Conservation (phyloP, 2,329 filamentous ascomycete genomes). For the Sphaerulina vaccinii region DNA sequence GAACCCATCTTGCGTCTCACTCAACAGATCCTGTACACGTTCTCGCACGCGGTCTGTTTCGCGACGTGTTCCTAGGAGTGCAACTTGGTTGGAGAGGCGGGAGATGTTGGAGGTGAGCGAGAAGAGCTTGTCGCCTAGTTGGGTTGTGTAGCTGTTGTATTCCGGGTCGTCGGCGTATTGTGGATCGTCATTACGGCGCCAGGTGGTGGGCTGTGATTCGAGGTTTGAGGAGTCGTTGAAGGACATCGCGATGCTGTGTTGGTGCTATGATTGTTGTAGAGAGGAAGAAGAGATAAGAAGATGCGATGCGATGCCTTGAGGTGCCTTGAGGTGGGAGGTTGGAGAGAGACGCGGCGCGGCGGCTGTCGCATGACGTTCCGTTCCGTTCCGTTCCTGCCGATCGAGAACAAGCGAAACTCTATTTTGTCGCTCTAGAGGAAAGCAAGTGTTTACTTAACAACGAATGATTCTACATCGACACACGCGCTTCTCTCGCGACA, state of each 20-base stretch:
- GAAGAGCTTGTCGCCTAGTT: slow-evolving; percentile 85
- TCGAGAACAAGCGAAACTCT: not conserved
- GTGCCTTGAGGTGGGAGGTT: no score
- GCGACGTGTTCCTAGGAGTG: slow-evolving; percentile 80
- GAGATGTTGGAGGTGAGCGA: slow-evolving; percentile 84
- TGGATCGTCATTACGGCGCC: slow-evolving; percentile 67
- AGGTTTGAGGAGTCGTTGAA: slow-evolving; percentile 83
- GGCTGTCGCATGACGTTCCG: slow-evolving; percentile 13
- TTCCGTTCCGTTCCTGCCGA: no score
- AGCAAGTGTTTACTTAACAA: not conserved
- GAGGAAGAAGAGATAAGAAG: no score
- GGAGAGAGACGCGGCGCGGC: slow-evolving; percentile 1
- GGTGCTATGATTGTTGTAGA: no score
- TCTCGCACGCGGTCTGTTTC: slow-evolving; percentile 90
- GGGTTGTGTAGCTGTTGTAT: slow-evolving; percentile 78
- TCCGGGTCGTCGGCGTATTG: slow-evolving; percentile 89
- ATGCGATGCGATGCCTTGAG: no score
- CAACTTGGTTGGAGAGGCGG: slow-evolving; percentile 78
- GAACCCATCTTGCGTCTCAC: slow-evolving; percentile 83
- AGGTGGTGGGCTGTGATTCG: slow-evolving; percentile 72
- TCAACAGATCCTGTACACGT: slow-evolving; percentile 80
- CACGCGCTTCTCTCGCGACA: no score
- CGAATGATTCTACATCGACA: no score
- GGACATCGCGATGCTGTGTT: slow-evolving; percentile 62
- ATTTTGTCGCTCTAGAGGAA: not conserved